Conservation (phyloP, 2,329 filamentous ascomycete genomes). For the Beauveria medogensis region DNA sequence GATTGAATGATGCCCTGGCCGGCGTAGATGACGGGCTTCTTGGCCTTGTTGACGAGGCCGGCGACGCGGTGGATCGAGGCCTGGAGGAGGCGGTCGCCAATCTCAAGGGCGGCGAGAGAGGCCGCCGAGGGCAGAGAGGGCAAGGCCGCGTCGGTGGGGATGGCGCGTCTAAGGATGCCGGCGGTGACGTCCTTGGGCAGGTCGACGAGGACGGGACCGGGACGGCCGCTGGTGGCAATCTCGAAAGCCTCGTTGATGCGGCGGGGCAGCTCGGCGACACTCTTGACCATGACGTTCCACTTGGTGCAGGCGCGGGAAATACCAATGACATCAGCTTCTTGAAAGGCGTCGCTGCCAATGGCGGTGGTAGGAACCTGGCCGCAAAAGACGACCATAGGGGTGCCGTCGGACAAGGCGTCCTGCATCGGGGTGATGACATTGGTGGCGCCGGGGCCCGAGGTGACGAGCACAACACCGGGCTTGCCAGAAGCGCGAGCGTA, state of each 20-base stretch:
- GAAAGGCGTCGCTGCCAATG: slow-evolving; percentile 94
- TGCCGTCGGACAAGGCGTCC: slow-evolving; percentile 90
- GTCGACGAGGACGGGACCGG: slow-evolving; percentile 91
- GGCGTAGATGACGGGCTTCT: slow-evolving; percentile 93
- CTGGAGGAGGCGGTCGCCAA: slow-evolving; percentile 64
- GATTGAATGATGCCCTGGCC: slow-evolving; percentile 81
- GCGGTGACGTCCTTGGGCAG: slow-evolving; percentile 95
- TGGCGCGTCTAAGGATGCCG: slow-evolving; percentile 71
- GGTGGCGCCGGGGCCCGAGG: slow-evolving; percentile 90
- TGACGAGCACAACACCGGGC: slow-evolving; percentile 92
- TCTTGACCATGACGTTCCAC: slow-evolving; percentile 99
- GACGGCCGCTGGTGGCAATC: slow-evolving; percentile 89
- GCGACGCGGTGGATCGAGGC: slow-evolving; percentile 70
- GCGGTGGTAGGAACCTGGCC: slow-evolving; percentile 86
- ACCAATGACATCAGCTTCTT: slow-evolving; percentile 89
- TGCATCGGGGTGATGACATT: slow-evolving; percentile 97
- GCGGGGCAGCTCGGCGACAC: slow-evolving; percentile 81
- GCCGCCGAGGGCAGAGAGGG: slow-evolving; percentile 81
- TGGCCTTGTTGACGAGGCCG: slow-evolving; percentile 73
- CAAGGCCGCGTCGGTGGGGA: slow-evolving; percentile 66
- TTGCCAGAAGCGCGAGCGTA: slow-evolving; percentile 91
- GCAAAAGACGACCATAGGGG: slow-evolving; percentile 89
- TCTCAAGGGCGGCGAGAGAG: slow-evolving; percentile 67
- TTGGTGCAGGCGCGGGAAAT: slow-evolving; percentile 95
- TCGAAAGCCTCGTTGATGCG: slow-evolving; percentile 98